Conservation (phyloP, 2,329 filamentous ascomycete species). For the Alternaria sp. region DNA sequence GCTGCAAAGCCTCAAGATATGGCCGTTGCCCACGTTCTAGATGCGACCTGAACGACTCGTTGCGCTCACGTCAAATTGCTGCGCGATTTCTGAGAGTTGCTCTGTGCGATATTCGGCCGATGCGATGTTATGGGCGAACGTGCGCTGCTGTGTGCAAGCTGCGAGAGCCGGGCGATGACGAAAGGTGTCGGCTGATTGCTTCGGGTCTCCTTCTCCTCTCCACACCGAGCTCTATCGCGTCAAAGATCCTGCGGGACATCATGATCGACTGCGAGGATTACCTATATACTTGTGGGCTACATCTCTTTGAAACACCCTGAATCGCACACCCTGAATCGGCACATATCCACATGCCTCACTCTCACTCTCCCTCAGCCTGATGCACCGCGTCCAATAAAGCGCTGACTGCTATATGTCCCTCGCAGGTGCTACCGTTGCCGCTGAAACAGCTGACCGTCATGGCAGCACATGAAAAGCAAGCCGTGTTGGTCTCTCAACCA, state of each 20-base stretch:
- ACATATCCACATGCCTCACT: constrained; percentile 4
- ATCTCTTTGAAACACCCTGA: not conserved
- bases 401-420: constrained; percentile 14
- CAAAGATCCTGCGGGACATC: not conserved
- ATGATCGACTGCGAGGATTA: constrained; percentile 5
- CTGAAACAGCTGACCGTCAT: constrained; percentile 13
- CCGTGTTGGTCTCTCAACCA: not conserved
- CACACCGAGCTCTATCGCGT: constrained; percentile 1
- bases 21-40: constrained; percentile 8
- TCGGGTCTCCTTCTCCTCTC: constrained; percentile 30
- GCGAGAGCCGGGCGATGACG: constrained; percentile 25
- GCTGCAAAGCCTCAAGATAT: constrained; percentile 16
- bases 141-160: constrained; percentile 10
- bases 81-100: constrained; percentile 15
- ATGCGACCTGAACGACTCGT: constrained; percentile 12
- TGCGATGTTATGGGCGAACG: constrained; percentile 17
- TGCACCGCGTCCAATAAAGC: constrained; percentile 22
- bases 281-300: not conserved
- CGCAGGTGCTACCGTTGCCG: not conserved
- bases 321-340: not conserved
- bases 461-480: not conserved
- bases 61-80: constrained; percentile 18
- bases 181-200: constrained; percentile 20
- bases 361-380: constrained; percentile 14
- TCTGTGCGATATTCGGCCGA: constrained; percentile 27